Conservation (phyloP, 2,329 filamentous ascomycete species). For the Tolypocladium paradoxum region DNA sequence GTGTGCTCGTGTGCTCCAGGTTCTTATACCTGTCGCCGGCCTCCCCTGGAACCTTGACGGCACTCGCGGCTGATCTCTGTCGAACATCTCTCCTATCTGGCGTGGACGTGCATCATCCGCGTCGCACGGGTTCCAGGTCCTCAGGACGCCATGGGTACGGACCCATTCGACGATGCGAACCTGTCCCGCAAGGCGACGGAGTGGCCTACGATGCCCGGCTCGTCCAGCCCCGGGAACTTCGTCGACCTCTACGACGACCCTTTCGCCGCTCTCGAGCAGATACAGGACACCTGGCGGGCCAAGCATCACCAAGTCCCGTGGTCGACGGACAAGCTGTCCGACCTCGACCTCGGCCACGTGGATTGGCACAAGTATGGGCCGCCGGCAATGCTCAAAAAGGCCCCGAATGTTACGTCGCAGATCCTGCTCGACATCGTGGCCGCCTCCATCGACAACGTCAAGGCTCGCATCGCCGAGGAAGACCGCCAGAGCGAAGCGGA, state of each 20-base stretch:
- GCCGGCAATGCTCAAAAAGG: conserved; percentile 28
- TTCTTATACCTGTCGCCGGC: not conserved
- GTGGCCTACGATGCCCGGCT: conserved; percentile 15
- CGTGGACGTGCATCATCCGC: not conserved
- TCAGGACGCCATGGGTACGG: not conserved
- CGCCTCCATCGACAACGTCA: conserved; percentile 34
- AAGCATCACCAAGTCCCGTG: conserved; percentile 9
- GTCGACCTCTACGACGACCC: conserved; percentile 18
- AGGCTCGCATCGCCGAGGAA: conserved; percentile 22
- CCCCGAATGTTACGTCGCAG: conserved; percentile 26
- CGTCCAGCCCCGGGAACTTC: conserved; percentile 19
- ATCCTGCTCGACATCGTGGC: conserved; percentile 30
- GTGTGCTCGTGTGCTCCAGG: not conserved
- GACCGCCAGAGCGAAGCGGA: conserved; percentile 17
- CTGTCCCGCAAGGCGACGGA: conserved; percentile 5
- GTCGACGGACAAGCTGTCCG: conserved; percentile 10
- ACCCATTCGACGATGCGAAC: not conserved
- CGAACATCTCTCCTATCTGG: not conserved
- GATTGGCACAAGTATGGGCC: conserved; percentile 38
- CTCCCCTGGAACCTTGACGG: not conserved
- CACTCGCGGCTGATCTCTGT: not conserved
- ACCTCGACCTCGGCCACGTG: conserved; percentile 16
- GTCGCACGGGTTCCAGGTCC: too few species aligned
- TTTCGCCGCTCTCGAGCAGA: conserved; percentile 12
- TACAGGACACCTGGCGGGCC: conserved; percentile 13